phyloP scores from a whole-genome alignment of 352 stramenopile species.

The Globisporangium paroecandrum region DNA sequence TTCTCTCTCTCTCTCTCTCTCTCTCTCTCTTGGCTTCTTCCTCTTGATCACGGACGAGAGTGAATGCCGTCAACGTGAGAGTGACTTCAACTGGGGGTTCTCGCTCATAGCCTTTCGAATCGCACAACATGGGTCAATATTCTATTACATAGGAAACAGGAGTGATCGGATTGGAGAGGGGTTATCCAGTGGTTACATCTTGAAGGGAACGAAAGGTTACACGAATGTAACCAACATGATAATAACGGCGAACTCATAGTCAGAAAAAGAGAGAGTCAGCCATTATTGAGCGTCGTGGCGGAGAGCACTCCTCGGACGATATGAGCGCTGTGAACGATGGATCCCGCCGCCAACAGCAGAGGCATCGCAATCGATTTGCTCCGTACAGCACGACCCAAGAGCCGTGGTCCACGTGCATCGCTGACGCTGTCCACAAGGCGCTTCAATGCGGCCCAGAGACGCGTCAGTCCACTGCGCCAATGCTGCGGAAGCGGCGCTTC shows the following conservation, averaged over 20 bases:
- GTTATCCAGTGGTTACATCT: neutral
- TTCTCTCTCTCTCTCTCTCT: neutral
- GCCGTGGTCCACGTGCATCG: neutral
- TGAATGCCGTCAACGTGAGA: conserved; percentile 9
- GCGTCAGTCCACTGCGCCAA: neutral
- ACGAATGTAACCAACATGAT: neutral
- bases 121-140: neutral
- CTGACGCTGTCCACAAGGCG: conserved; percentile 12
- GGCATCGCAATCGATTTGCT: neutral
- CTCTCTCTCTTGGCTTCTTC: neutral
- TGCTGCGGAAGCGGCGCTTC: neutral
- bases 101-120: neutral
- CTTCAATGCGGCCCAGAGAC: neutral
- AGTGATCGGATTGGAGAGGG: conserved; percentile 4
- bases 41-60: neutral
- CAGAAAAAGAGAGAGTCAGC: conserved; percentile 10
- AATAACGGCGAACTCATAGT: neutral
- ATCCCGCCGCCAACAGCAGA: neutral
- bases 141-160: neutral
- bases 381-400: conserved; percentile 3
- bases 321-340: conserved; percentile 1
- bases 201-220: neutral
- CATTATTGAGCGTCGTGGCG: neutral
- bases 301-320: neutral
- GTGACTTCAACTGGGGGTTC: conserved; percentile 12